Evolutionary conservation across 768 basidiomycete genomes (phyloP), one percentile per base, ranked within the genome.

Genomic region (Suillus spraguei): DNA sequence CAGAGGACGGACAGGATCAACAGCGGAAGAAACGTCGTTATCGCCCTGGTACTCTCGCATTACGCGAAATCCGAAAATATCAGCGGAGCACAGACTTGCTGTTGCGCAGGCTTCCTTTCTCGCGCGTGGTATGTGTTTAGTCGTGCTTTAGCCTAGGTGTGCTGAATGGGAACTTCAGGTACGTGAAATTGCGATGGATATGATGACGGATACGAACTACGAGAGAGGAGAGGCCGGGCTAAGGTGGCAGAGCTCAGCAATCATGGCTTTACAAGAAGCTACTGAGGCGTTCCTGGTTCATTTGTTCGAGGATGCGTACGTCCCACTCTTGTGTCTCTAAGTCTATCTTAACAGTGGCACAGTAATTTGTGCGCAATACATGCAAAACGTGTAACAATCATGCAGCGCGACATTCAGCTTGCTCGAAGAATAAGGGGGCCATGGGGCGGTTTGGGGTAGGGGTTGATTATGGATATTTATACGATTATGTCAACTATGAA

Each of bases 281-380:
- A 94, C 95, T 28, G 95, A 97, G 75, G 94, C 95, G 16, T 97
- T 86, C 70, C 81, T 99, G 20, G 94, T 99, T 22, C 96, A 99
- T 78, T 78, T 99, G 50, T 99, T 99, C 66, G 97, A 99, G 78
- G 97, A 99, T 78, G 95, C 97, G 94, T 98, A 76, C 81, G 95
- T 92, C 38, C 60, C 54, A 22, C 36, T 16, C 28, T 49, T 16
- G 17, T 56, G 10, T 56, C 41, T 20, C 65, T 39, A 63, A 61
- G 50, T 9, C 7, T 60, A n/a, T 41, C 10, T 60, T 69, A 50
- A 50, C 32, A 63, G 38, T 63, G 38, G 64, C 64, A 24, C 65
- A 97, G 95, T 49, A 97, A 98, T 74, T 80, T 97, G 39, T 99
- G 97, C 71, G 96, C 97, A 7, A 92, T 99, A 67, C 97, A 99